Evolutionary conservation across 495 filamentous ascomycete species (phyloP), one percentile per base, ranked within the genome.

Genomic region (Cryomyces minteri): DNA sequence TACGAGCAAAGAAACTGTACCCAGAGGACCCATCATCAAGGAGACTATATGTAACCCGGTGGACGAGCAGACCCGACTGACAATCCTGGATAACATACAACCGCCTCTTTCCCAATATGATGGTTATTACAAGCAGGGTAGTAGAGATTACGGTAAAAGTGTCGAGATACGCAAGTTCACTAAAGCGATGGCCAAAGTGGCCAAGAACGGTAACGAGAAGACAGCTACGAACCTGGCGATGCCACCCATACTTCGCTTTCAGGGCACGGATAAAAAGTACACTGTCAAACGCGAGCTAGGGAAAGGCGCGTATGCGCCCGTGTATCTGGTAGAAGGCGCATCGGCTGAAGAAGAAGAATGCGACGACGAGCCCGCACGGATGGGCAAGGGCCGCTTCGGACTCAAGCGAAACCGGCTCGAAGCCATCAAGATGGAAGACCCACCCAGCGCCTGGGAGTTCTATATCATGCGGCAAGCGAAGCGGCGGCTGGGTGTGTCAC

Each of bases 371-470:
- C 54, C 51, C 4, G 46, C 45, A 5, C 48, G 52, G 33, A 51
- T 56, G 46, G 63, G 30, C 45, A 59, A 58, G 48, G 69, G 70
- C 6, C 58, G 62, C 4, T 71, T 71, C 44, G 65, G 65, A 36
- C 58, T 58, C 40, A 61, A 66, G 1, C 72, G 80, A 9, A 62
- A 69, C 43, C 48, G 60, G 6, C 72, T 88, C 14, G 84, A 94
- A 60, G 90, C 90, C 1, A 66, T 98, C 50, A 98, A 98, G 60
- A 81, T 93, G 71, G 90, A 98, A 59, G 75, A 80, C 41, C 87
- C 88, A 4, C 84, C 88, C 0, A 79, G 75, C 10, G 65, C 83
- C 1, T 98, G 92, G 90, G 90, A 98, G 56, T 98, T 95, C 59
- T 82, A 94, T 61, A 92, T 98, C 62, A 88, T 95, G 66, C 79